These are phyloP conservation scores for Cutaneotrichosporon sp. DNA, from an alignment of 1,284 basidiomycete genomes.

Conservation along the genomic window DNA sequence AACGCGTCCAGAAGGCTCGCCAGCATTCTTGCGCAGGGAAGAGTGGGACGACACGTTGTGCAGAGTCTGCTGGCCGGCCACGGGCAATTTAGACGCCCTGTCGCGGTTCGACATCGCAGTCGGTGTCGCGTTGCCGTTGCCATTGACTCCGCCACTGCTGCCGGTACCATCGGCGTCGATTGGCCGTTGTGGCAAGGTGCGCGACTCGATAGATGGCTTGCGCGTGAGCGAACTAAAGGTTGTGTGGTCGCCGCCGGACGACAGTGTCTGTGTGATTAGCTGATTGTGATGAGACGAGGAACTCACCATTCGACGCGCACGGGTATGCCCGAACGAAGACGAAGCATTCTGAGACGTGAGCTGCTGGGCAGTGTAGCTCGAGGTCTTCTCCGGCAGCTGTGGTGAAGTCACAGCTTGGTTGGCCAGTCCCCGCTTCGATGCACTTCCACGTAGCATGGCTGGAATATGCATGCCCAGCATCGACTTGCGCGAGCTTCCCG, in stretches of 20 bases:
- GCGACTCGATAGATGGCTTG: constrained; percentile 27
- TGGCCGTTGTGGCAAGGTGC: background rate
- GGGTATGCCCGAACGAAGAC: constrained; percentile 52
- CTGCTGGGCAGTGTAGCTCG: constrained; percentile 5
- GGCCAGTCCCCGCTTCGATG: constrained; percentile 54
- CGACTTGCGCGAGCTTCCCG: constrained; percentile 38
- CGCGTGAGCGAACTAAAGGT: constrained; percentile 20
- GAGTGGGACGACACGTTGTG: constrained; percentile 50
- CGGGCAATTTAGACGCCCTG: constrained; percentile 61
- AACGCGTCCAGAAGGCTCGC: constrained; percentile 7
- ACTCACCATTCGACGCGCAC: constrained; percentile 13
- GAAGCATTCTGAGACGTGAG: constrained; percentile 63
- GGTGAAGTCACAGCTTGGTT: constrained; percentile 3
- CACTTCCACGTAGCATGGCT: constrained; percentile 73
- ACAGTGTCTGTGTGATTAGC: constrained; percentile 62
- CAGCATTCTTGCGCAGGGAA: constrained; percentile 24
- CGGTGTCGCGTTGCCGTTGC: background rate
- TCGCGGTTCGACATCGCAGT: constrained; percentile 7
- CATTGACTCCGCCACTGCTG: background rate
- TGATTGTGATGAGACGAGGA: too few relatives aligned
- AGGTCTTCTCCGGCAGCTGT: constrained; percentile 15
- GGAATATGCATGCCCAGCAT: constrained; percentile 61
- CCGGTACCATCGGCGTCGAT: background rate
- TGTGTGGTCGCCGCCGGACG: constrained; percentile 60
- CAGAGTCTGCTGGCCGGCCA: constrained; percentile 75